A percentile compares a stretch with the other conserved stretches of the same genome.
Conservation (phyloP, 805 yeast species). For the Candida coquimbonensis region DNA sequence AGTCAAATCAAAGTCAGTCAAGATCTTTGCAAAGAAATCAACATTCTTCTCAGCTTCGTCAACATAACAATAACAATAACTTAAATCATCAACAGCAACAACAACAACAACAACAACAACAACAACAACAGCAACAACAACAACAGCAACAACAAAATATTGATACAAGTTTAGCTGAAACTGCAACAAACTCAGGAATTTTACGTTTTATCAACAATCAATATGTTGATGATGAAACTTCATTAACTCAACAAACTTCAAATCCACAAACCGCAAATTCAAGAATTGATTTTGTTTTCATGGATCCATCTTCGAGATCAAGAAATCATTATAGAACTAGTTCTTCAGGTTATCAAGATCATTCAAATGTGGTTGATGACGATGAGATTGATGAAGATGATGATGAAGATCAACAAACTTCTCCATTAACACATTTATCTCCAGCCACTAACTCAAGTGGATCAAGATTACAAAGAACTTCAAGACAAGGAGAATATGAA, state of each 20-base stretch:
- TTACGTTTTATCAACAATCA: constrained; percentile 25
- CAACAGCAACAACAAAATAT: constrained; percentile 14
- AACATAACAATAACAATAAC: not conserved
- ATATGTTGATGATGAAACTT: constrained; percentile 23
- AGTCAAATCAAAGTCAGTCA: not conserved
- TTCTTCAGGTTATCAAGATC: constrained; percentile 13
- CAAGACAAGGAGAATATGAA: constrained; percentile 19
- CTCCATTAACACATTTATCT: constrained; percentile 14
- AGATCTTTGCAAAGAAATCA: constrained; percentile 9
- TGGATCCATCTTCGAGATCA: constrained; percentile 21
- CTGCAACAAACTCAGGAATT: constrained; percentile 18
- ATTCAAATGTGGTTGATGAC: constrained; percentile 9
- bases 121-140: constrained; percentile 7
- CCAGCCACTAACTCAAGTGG: constrained; percentile 8
- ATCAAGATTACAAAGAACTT: constrained; percentile 18
- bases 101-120: constrained; percentile 3
- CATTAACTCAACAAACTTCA: constrained; percentile 7
- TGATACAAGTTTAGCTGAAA: constrained; percentile 15
- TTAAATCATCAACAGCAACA: constrained; percentile 12
- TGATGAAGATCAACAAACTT: constrained; percentile 10
- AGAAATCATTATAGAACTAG: constrained; percentile 18
- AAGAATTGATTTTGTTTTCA: constrained; percentile 24
- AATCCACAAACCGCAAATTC: constrained; percentile 11
- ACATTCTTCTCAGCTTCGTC: constrained; percentile 1
- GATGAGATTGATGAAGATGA: constrained; percentile 13